Evolutionary conservation across 805 yeast genomes (phyloP).

Genomic region (Yarrowia yakushimensis): DNA sequence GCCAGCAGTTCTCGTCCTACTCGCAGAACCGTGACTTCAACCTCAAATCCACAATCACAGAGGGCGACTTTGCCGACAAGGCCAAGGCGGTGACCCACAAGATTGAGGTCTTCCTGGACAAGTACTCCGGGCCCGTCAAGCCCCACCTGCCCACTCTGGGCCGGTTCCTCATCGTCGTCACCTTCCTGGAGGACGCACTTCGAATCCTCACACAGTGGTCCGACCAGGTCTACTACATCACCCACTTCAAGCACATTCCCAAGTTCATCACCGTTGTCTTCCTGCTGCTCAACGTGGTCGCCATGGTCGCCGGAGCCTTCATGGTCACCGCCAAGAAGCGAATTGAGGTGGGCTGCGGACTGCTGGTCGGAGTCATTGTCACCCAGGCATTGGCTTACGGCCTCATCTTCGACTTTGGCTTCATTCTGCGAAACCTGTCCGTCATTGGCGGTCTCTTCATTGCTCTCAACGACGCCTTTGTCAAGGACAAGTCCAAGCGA

Average conservation of each 20-base stretch:
- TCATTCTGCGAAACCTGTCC: constrained; percentile 80
- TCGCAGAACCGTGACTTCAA: constrained; percentile 19
- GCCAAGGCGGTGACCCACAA: constrained; percentile 32
- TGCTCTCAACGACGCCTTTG: constrained; percentile 81
- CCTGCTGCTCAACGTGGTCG: constrained; percentile 55
- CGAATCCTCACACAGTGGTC: constrained; percentile 85
- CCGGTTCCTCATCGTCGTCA: constrained; percentile 84
- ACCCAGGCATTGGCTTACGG: constrained; percentile 89
- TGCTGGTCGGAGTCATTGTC: constrained; percentile 65
- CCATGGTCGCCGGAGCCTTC: constrained; percentile 72
- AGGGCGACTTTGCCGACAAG: constrained; percentile 24
- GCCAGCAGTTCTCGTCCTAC: constrained; percentile 30
- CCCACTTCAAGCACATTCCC: constrained; percentile 76
- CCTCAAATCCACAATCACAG: constrained; percentile 23
- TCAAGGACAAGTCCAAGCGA: constrained; percentile 64
- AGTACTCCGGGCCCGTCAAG: constrained; percentile 38
- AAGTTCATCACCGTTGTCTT: constrained; percentile 72
- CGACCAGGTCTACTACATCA: constrained; percentile 81
- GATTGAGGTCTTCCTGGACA: constrained; percentile 37
- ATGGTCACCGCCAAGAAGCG: constrained; percentile 66
- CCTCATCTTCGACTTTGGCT: constrained; percentile 70
- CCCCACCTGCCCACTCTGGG: constrained; percentile 77
- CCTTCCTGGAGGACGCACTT: constrained; percentile 84
- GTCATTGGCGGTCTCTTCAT: constrained; percentile 89
- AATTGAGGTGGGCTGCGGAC: constrained; percentile 65